These are phyloP conservation scores for Curvularia hawaiiensis DNA, from an alignment of 2,329 filamentous ascomycete species.

Conservation along the genomic window DNA sequence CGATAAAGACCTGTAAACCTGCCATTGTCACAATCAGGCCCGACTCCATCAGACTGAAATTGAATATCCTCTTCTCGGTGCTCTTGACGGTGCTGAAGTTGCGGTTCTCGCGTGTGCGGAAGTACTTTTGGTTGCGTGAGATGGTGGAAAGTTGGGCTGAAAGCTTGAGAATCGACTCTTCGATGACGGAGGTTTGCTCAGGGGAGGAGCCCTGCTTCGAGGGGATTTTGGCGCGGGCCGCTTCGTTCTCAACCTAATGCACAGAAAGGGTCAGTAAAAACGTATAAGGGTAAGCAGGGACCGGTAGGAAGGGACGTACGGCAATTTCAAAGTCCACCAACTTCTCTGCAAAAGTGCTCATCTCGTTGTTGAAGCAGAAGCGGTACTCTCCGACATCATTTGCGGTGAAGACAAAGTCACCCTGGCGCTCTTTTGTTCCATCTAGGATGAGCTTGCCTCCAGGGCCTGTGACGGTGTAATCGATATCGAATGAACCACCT, in stretches of 20 bases:
- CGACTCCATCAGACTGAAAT: constrained; percentile 94
- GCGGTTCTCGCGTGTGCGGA: constrained; percentile 96
- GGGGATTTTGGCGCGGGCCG: constrained; percentile 73
- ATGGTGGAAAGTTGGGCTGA: constrained; percentile 93
- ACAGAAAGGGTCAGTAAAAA: constrained; percentile 5
- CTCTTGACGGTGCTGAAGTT: constrained; percentile 98
- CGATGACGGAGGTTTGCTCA: constrained; percentile 86
- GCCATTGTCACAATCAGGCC: constrained; percentile 94
- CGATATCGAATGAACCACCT: constrained; percentile 95
- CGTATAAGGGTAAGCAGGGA: not conserved
- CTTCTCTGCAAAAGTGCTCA: constrained; percentile 98
- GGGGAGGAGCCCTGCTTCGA: constrained; percentile 86
- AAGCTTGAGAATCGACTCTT: constrained; percentile 95
- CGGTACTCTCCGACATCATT: constrained; percentile 86
- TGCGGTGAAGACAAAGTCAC: constrained; percentile 97
- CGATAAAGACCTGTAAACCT: constrained; percentile 93
- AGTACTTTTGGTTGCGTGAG: constrained; percentile 97
- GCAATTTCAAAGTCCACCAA: constrained; percentile 97
- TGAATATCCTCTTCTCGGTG: constrained; percentile 94
- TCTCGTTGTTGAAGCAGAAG: constrained; percentile 98
- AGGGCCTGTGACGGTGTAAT: constrained; percentile 87
- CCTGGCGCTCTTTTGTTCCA: constrained; percentile 89
- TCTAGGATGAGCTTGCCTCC: constrained; percentile 80
- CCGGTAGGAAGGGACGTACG: constrained; percentile 59
- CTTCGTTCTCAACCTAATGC: constrained; percentile 88